Evolutionary conservation across 169 alveolate genomes (phyloP).

Genomic region (Eimeria tenella): DNA sequence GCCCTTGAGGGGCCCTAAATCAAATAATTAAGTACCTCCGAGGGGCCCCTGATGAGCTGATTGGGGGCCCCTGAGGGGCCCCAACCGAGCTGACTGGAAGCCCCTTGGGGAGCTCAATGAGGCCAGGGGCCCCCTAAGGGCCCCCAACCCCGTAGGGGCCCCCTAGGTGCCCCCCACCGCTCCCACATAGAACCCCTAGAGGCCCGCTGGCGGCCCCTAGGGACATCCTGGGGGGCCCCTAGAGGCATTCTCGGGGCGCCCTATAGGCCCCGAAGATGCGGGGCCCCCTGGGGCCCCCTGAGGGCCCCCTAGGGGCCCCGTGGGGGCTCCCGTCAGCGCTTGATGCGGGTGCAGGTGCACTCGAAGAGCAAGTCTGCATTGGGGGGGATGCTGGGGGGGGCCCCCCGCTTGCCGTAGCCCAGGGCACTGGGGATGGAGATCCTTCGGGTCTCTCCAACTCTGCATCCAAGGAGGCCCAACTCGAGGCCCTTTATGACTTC

Average conservation of each 20-base stretch:
- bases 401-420: slow-evolving; percentile 72
- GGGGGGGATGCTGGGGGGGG: slow-evolving; percentile 73
- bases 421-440: slow-evolving; percentile 50
- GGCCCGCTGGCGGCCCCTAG: too few relatives aligned
- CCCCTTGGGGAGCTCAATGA: neutral
- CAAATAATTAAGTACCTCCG: neutral
- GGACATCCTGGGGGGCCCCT: too few relatives aligned
- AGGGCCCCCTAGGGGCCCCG: neutral
- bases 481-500: slow-evolving; percentile 68
- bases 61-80: neutral
- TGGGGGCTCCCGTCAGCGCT: neutral
- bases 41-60: neutral
- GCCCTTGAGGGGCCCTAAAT: neutral
- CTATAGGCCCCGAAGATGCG: too few relatives aligned
- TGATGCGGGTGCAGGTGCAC: slow-evolving; percentile 15
- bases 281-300: neutral
- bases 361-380: slow-evolving; percentile 61
- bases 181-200: too few relatives aligned
- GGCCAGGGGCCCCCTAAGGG: neutral
- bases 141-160: neutral
- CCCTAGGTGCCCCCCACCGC: neutral
- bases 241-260: too few relatives aligned
- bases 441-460: slow-evolving; percentile 47
- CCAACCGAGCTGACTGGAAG: neutral
- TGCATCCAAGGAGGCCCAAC: slow-evolving; percentile 24